Conservation (phyloP, 202 grass and related monocot genomes). For the Carex arenaria region DNA sequence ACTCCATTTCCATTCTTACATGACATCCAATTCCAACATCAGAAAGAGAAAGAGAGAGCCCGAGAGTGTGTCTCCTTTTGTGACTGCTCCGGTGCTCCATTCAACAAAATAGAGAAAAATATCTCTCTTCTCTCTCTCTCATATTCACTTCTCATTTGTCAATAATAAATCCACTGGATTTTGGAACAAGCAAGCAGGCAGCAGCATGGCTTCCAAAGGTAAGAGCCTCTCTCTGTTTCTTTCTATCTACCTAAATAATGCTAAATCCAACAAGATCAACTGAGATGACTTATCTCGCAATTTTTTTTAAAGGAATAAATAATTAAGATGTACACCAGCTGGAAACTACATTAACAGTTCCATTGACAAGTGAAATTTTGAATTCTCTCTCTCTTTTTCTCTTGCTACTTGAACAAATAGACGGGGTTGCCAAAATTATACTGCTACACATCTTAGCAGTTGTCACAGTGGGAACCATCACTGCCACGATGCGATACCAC, state of each 20-base stretch:
- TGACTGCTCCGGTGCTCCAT: too few relatives aligned
- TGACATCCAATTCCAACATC: neutral
- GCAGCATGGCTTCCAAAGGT: conserved; percentile 10
- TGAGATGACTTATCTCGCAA: neutral
- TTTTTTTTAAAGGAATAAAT: neutral
- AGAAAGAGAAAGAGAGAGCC: neutral
- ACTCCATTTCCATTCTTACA: neutral
- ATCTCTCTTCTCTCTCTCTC: neutral
- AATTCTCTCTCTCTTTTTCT: neutral
- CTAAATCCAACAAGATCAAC: neutral
- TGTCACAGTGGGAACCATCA: conserved; percentile 33
- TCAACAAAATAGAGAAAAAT: neutral
- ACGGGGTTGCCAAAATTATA: conserved; percentile 33
- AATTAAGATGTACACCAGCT: neutral
- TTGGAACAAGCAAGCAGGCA: neutral
- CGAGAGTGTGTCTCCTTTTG: too few relatives aligned
- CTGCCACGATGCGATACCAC: conserved; percentile 18
- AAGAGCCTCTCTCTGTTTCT: neutral
- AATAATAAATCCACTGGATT: neutral
- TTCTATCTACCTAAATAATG: neutral
- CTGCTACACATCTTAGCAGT: conserved; percentile 44
- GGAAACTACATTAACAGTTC: too few relatives aligned
- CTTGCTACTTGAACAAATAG: neutral
- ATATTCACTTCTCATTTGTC: neutral
- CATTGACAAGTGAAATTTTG: neutral